These are phyloP conservation scores for Tylopilus orsonianus DNA, from an alignment of 1,284 basidiomycete genomes.

Conservation along the genomic window DNA sequence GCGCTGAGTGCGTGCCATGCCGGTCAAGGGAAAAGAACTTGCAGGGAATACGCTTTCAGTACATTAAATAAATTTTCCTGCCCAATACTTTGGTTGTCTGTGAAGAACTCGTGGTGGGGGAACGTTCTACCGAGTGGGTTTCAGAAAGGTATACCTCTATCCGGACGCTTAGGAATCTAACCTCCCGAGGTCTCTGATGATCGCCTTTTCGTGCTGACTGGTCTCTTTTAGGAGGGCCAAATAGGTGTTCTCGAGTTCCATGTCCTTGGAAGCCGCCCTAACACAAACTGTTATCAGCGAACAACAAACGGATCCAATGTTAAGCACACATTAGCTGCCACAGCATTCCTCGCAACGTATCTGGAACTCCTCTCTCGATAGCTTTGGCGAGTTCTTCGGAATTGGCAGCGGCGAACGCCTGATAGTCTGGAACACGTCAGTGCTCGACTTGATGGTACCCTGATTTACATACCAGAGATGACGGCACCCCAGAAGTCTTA, in stretches of 20 bases:
- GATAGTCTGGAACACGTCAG: slow-evolving; percentile 63
- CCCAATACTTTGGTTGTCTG: slow-evolving; percentile 86
- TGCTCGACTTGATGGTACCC: neutral
- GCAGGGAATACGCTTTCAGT: slow-evolving; percentile 94
- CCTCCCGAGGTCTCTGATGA: slow-evolving; percentile 87
- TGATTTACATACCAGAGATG: slow-evolving; percentile 64
- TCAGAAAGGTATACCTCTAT: slow-evolving; percentile 13
- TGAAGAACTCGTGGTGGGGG: slow-evolving; percentile 97
- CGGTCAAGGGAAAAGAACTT: slow-evolving; percentile 28
- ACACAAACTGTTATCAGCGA: slow-evolving; percentile 13
- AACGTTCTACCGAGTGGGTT: slow-evolving; percentile 66
- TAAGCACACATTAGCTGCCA: slow-evolving; percentile 91
- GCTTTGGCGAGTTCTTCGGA: slow-evolving; percentile 83
- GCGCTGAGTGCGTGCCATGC: slow-evolving; percentile 16
- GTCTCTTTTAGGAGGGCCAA: slow-evolving; percentile 79
- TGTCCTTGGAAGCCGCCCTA: slow-evolving; percentile 88
- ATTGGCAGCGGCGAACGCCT: slow-evolving; percentile 74
- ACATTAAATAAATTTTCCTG: slow-evolving; percentile 98
- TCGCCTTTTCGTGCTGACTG: slow-evolving; percentile 91
- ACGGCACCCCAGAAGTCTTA: slow-evolving; percentile 96
- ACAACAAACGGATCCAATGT: slow-evolving; percentile 7
- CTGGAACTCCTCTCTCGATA: slow-evolving; percentile 91
- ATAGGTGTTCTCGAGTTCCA: slow-evolving; percentile 85
- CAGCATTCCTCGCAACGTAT: slow-evolving; percentile 87
- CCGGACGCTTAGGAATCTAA: slow-evolving; percentile 29